Conservation (phyloP, 2,329 filamentous ascomycete species). For the Penicillium vulpinum region DNA sequence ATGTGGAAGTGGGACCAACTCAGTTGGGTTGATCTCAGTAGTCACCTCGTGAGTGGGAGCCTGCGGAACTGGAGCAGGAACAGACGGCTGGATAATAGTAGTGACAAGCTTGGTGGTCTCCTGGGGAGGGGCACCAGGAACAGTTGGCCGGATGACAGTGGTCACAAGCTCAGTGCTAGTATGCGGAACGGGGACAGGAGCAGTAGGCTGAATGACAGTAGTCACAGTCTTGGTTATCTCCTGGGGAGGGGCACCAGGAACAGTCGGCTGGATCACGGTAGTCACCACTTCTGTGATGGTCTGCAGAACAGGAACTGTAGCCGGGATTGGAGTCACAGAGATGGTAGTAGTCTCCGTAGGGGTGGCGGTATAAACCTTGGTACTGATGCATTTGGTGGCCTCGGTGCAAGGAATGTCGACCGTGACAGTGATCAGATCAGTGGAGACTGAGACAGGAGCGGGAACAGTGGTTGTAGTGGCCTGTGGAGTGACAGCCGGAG, state of each 20-base stretch:
- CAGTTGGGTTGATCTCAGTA: not conserved
- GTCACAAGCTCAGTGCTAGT: not conserved
- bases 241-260: not conserved
- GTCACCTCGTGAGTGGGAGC: not conserved
- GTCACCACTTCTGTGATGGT: not conserved
- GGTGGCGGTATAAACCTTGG: not conserved
- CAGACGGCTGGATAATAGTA: not conserved
- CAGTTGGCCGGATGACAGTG: not conserved
- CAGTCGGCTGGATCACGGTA: not conserved
- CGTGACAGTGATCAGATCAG: not conserved
- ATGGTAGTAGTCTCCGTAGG: not conserved
- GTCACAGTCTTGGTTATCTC: not conserved
- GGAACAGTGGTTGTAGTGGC: not conserved
- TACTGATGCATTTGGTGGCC: constrained; percentile 3
- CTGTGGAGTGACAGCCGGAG: not conserved
- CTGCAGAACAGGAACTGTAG: not conserved
- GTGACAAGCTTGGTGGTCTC: not conserved
- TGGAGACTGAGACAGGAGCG: not conserved
- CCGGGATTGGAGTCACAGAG: constrained; percentile 1
- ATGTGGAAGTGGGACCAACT: constrained; percentile 1
- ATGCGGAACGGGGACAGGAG: not conserved
- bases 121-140: not conserved
- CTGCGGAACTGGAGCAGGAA: not conserved
- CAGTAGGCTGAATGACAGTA: not conserved
- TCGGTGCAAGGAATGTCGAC: constrained; percentile 5